These are phyloP conservation scores for Pythium insidiosum DNA, from an alignment of 352 stramenopile genomes.

Conservation along the genomic window DNA sequence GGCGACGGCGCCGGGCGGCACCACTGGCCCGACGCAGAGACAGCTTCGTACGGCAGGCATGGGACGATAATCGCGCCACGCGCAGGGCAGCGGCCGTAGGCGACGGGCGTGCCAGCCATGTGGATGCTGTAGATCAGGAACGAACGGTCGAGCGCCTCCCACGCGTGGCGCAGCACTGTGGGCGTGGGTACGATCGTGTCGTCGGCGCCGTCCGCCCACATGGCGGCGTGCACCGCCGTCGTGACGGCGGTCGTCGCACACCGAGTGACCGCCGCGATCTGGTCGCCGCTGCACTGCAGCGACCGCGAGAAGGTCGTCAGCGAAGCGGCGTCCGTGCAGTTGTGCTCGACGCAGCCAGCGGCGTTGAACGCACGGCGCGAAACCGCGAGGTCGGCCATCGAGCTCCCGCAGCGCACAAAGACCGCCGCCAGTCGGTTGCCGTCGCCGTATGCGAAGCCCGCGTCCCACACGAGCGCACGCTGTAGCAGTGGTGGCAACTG, in stretches of 20 bases:
- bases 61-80: constrained; percentile 20
- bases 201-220: constrained; percentile 16
- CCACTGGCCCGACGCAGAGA: constrained; percentile 15
- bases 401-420: constrained; percentile 17
- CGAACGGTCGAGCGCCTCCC: constrained; percentile 7
- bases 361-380: background rate
- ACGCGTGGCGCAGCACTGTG: constrained; percentile 15
- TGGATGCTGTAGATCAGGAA: constrained; percentile 19
- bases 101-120: constrained; percentile 4
- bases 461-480: constrained; percentile 27
- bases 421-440: constrained; percentile 13
- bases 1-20: constrained; percentile 15
- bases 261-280: constrained; percentile 3
- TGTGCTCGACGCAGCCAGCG: constrained; percentile 7
- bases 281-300: constrained; percentile 13
- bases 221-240: background rate
- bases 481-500: constrained; percentile 20
- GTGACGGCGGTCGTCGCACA: constrained; percentile 9
- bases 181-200: constrained; percentile 7
- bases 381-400: constrained; percentile 29
- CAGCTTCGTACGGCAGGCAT: constrained; percentile 12
- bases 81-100: constrained; percentile 14
- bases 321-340: constrained; percentile 9
- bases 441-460: constrained; percentile 15
- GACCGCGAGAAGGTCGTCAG: constrained; percentile 6